Evolutionary conservation across 1,284 basidiomycete genomes (phyloP).

Genomic region (Cutaneotrichosporon spelunceum): DNA sequence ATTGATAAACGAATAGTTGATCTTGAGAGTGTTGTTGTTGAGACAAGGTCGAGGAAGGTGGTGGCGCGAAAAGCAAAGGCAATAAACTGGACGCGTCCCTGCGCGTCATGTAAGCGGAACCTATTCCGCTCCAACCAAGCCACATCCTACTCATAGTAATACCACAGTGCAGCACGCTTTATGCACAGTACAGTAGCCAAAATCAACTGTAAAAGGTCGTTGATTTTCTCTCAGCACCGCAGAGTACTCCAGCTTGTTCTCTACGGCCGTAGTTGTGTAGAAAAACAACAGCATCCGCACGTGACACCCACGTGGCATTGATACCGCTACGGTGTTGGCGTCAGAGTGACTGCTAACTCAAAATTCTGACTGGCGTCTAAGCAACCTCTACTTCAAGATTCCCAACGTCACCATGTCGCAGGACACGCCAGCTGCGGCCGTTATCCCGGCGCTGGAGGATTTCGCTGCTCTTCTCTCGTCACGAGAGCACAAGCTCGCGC

Average conservation of each 20-base stretch:
- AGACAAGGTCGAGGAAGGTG: not conserved
- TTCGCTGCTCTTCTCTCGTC: conserved; percentile 15
- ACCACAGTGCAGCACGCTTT: not conserved
- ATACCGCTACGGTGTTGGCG: not conserved
- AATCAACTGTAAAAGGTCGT: no score
- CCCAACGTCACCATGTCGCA: conserved; percentile 19
- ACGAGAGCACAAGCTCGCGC: conserved; percentile 37
- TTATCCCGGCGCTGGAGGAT: conserved; percentile 14
- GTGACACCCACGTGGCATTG: not conserved
- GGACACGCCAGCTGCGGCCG: conserved; percentile 2
- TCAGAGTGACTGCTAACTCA: not conserved
- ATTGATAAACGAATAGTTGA: not conserved
- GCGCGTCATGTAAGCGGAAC: conserved; percentile 13
- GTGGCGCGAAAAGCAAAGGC: conserved; percentile 8
- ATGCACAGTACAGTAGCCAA: not conserved
- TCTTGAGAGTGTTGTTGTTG: not conserved
- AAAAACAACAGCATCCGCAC: not conserved
- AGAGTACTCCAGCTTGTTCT: no score
- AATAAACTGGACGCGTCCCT: conserved; percentile 10
- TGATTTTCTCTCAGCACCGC: no score
- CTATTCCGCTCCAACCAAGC: not conserved
- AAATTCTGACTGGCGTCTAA: conserved; percentile 6
- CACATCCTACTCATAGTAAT: not conserved
- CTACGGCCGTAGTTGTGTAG: no score
- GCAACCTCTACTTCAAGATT: conserved; percentile 13